Conservation (phyloP, 352 stramenopile genomes). For the Phytophthora boehmeriae region DNA sequence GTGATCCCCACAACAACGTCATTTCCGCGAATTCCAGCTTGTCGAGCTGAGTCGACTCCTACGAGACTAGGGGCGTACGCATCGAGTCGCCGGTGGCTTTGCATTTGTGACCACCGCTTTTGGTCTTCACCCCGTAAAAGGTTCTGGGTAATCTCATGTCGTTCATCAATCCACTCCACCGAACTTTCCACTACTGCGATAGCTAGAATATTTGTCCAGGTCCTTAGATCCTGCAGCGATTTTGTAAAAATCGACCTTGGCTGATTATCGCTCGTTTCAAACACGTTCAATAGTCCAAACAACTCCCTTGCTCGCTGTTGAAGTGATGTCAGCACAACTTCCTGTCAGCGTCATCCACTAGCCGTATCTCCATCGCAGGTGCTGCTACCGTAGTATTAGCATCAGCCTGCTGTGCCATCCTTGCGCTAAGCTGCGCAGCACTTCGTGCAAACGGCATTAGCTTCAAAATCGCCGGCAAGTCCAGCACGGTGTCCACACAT, state of each 20-base stretch:
- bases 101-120: slow-evolving; percentile 29
- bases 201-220: slow-evolving; percentile 62
- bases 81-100: slow-evolving; percentile 58
- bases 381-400: slow-evolving; percentile 23
- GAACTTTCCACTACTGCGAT: slow-evolving; percentile 49
- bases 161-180: slow-evolving; percentile 74
- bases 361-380: slow-evolving; percentile 65
- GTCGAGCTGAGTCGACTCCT: slow-evolving; percentile 63
- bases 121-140: slow-evolving; percentile 32
- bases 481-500: slow-evolving; percentile 54
- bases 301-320: slow-evolving; percentile 40
- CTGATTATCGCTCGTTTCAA: slow-evolving; percentile 40
- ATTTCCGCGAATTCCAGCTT: slow-evolving; percentile 70
- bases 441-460: slow-evolving; percentile 73
- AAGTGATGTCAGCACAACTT: slow-evolving; percentile 40
- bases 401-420: slow-evolving; percentile 13
- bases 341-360: slow-evolving; percentile 45
- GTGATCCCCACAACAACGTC: slow-evolving; percentile 82
- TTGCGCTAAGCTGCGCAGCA: slow-evolving; percentile 44
- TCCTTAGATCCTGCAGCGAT: slow-evolving; percentile 51
- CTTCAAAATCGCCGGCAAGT: slow-evolving; percentile 67
- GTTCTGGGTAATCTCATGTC: slow-evolving; percentile 41
- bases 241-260: slow-evolving; percentile 60
- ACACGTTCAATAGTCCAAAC: slow-evolving; percentile 69
- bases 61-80: slow-evolving; percentile 64